A percentile compares a stretch with the other conserved stretches of the same genome.
These are phyloP conservation scores for Yarrowia sp. DNA, from an alignment of 805 yeast species.

Conservation along the genomic window DNA sequence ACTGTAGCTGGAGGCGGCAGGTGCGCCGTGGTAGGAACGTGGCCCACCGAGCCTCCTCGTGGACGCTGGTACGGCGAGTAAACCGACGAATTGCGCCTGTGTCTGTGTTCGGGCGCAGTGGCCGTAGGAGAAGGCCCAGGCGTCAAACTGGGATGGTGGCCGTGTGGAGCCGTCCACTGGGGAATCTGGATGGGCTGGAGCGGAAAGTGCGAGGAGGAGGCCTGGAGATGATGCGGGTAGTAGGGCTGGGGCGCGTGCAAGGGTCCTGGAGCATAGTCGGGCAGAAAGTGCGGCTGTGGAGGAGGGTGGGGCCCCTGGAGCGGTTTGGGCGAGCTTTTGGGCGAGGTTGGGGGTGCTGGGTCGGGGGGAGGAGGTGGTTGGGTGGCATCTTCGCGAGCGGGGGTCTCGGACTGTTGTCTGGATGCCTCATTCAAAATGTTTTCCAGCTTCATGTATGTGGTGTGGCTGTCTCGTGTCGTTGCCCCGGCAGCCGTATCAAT, in stretches of 20 bases:
- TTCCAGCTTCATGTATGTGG: conserved; percentile 15
- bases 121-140: conserved; percentile 15
- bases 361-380: background rate
- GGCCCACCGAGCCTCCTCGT: conserved; percentile 18
- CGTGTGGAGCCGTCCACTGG: conserved; percentile 16
- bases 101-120: conserved; percentile 9
- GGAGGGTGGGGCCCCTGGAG: background rate
- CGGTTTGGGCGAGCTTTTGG: no score
- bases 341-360: background rate
- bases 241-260: conserved; percentile 15
- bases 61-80: conserved; percentile 25
- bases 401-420: conserved; percentile 17
- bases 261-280: background rate
- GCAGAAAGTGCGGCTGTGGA: background rate
- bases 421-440: conserved; percentile 25
- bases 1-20: conserved; percentile 4
- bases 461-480: conserved; percentile 17
- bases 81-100: conserved; percentile 16
- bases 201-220: background rate
- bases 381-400: background rate
- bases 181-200: conserved; percentile 23
- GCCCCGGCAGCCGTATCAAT: conserved; percentile 24
- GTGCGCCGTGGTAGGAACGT: background rate
- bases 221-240: conserved; percentile 24
- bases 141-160: conserved; percentile 15